Percentiles rank a stretch among this genome's conserved stretches.
Conservation (phyloP, 2,329 filamentous ascomycete species). For the Alternaria brassicicola region DNA sequence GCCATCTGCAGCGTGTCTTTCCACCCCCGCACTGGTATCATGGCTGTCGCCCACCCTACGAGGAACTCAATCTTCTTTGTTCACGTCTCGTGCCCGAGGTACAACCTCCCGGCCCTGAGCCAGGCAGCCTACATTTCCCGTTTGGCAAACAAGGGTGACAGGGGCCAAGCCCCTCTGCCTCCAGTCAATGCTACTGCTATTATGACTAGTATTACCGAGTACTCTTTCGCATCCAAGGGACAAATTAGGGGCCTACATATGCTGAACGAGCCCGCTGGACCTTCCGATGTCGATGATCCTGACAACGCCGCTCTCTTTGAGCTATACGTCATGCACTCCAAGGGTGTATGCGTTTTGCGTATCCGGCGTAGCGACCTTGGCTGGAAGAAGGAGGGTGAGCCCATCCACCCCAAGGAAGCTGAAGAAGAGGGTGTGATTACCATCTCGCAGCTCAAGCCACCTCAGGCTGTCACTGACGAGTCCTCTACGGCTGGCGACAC, state of each 20-base stretch:
- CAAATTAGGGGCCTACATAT: constrained; percentile 89
- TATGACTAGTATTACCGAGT: constrained; percentile 94
- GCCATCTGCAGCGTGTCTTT: constrained; percentile 98
- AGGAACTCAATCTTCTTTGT: constrained; percentile 98
- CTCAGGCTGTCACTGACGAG: constrained; percentile 39
- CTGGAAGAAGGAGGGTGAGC: constrained; percentile 89
- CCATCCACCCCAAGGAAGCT: constrained; percentile 78
- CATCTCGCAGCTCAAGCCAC: constrained; percentile 68
- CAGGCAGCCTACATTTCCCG: constrained; percentile 88
- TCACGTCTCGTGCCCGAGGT: constrained; percentile 91
- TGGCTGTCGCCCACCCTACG: constrained; percentile 93
- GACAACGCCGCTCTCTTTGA: constrained; percentile 85
- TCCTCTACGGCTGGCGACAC: constrained; percentile 49
- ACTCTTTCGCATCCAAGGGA: constrained; percentile 86
- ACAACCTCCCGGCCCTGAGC: constrained; percentile 78
- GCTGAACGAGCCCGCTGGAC: constrained; percentile 71
- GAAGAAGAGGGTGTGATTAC: constrained; percentile 74
- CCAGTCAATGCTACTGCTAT: constrained; percentile 94
- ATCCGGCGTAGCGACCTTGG: constrained; percentile 90
- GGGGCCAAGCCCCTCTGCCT: constrained; percentile 66
- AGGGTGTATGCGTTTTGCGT: constrained; percentile 87
- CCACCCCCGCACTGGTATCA: constrained; percentile 88
- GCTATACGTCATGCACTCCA: constrained; percentile 96
- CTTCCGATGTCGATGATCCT: constrained; percentile 59
- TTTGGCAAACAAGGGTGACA: constrained; percentile 61